phyloP scores from a whole-genome alignment of 2,329 filamentous ascomycete genomes.

The Xylaria polymorpha region DNA sequence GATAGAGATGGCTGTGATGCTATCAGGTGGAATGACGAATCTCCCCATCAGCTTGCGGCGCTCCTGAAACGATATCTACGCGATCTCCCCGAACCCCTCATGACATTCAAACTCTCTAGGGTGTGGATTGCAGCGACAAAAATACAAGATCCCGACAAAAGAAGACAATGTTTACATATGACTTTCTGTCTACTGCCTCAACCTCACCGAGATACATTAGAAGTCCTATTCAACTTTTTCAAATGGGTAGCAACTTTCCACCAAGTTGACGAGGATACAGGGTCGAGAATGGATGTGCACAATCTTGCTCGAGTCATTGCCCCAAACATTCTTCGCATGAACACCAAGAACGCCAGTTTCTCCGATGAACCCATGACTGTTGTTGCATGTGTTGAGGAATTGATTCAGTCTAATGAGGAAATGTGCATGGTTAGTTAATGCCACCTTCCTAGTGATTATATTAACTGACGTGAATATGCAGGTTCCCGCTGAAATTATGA shows the following conservation, averaged over 20 bases:
- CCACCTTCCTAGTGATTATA: not conserved
- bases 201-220: conserved; percentile 89
- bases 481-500: conserved; percentile 93
- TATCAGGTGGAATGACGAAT: conserved; percentile 87
- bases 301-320: conserved; percentile 98
- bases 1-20: conserved; percentile 87
- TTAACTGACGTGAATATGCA: conserved; percentile 54
- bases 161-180: conserved; percentile 87
- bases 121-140: conserved; percentile 92
- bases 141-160: conserved; percentile 82
- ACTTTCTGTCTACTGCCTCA: conserved; percentile 94
- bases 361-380: conserved; percentile 92
- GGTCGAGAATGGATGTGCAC: conserved; percentile 98
- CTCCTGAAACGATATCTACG: conserved; percentile 94
- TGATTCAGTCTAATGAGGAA: conserved; percentile 93
- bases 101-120: conserved; percentile 94
- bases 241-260: conserved; percentile 99
- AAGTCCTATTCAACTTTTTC: conserved; percentile 94
- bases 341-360: conserved; percentile 71
- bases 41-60: conserved; percentile 92
- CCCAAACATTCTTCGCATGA: conserved; percentile 88
- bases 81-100: conserved; percentile 90
- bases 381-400: conserved; percentile 89
- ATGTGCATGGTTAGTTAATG: conserved; percentile 87
- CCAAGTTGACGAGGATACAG: conserved; percentile 94